Percentiles rank a stretch among this genome's conserved stretches.
phyloP scores from a whole-genome alignment of 73 alveolate genomes.

The Paramecium bursaria region DNA sequence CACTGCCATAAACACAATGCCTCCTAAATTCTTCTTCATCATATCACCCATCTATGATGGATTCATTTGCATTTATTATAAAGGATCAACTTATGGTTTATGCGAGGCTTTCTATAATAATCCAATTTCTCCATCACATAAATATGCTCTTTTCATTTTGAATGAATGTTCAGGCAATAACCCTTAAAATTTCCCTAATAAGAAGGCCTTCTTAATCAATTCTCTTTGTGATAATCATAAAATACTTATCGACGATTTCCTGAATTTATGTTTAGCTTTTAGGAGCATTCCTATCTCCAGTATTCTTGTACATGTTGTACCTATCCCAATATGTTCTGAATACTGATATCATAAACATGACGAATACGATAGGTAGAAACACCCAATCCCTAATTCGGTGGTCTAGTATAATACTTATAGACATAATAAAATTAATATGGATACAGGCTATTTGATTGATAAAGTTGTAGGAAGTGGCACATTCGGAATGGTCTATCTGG shows the following conservation, averaged over 20 bases:
- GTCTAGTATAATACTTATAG: constrained; percentile 60
- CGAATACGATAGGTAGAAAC: constrained; percentile 63
- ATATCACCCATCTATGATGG: constrained; percentile 67
- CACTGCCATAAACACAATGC: constrained; percentile 66
- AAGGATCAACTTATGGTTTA: constrained; percentile 54
- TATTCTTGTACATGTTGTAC: background rate
- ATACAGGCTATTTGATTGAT: no score
- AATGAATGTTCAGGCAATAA: constrained; percentile 48
- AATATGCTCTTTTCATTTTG: constrained; percentile 46
- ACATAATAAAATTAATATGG: no score
- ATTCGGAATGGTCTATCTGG: constrained; percentile 90
- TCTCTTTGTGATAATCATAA: background rate
- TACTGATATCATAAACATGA: constrained; percentile 60
- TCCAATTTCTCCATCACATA: constrained; percentile 54
- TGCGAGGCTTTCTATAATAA: constrained; percentile 57
- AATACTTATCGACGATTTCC: background rate
- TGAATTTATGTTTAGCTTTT: background rate
- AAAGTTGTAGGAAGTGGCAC: constrained; percentile 92
- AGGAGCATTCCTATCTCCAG: background rate
- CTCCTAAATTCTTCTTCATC: constrained; percentile 68
- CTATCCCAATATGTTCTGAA: background rate
- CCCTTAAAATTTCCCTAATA: constrained; percentile 34
- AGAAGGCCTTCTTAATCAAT: background rate
- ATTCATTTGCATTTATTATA: constrained; percentile 69
- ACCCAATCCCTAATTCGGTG: constrained; percentile 71